Evolutionary conservation across 768 basidiomycete species (phyloP).

Genomic region (Xerocomellus amylosporus): DNA sequence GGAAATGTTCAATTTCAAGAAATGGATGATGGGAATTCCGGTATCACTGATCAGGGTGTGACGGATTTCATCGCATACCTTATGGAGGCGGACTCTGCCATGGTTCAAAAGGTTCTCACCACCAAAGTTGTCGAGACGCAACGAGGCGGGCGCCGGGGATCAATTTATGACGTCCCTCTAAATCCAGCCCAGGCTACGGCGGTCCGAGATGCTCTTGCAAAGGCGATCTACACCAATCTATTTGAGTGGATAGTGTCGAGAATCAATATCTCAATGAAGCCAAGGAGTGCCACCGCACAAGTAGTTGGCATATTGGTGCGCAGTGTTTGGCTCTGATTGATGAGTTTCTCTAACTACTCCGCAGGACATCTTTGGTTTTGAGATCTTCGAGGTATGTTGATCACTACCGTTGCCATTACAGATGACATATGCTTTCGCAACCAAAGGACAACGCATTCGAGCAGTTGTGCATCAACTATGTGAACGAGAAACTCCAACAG

Average conservation of each 20-base stretch:
- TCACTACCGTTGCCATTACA: neutral
- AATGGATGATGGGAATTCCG: slow-evolving; percentile 85
- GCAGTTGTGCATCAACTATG: slow-evolving; percentile 99
- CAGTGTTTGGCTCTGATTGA: neutral
- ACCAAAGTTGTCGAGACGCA: slow-evolving; percentile 88
- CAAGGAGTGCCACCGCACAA: slow-evolving; percentile 66
- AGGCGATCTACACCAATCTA: slow-evolving; percentile 96
- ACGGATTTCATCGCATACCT: slow-evolving; percentile 94
- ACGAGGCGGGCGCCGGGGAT: slow-evolving; percentile 87
- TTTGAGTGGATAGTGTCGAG: slow-evolving; percentile 99
- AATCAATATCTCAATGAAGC: slow-evolving; percentile 95
- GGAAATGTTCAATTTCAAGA: slow-evolving; percentile 93
- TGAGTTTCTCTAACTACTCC: neutral
- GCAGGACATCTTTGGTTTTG: slow-evolving; percentile 97
- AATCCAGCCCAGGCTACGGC: slow-evolving; percentile 90
- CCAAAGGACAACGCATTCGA: slow-evolving; percentile 92
- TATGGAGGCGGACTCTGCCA: slow-evolving; percentile 78
- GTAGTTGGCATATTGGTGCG: slow-evolving; percentile 89
- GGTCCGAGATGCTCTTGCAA: slow-evolving; percentile 88
- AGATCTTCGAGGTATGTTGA: slow-evolving; percentile 83
- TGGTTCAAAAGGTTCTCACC: slow-evolving; percentile 86
- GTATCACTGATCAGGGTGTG: slow-evolving; percentile 78
- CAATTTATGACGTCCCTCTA: slow-evolving; percentile 94
- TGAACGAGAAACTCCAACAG: slow-evolving; percentile 99
- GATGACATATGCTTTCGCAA: slow-evolving; percentile 2